Percentiles rank a stretch among this genome's conserved stretches.
These are phyloP conservation scores for Cordyceps javanica DNA, from an alignment of 2,329 filamentous ascomycete species.

Conservation along the genomic window DNA sequence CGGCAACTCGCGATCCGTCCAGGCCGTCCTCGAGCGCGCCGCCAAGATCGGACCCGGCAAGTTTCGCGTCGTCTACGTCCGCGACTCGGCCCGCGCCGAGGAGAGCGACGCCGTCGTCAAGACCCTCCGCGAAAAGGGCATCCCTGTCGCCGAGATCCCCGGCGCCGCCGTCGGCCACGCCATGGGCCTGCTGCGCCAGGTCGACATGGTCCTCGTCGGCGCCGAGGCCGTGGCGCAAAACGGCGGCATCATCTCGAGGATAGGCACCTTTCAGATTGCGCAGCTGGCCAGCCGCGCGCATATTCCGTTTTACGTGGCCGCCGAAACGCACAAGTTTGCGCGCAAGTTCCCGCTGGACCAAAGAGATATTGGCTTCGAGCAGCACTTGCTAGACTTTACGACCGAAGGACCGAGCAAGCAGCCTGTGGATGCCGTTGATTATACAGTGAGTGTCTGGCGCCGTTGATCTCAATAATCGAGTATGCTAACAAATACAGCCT, in stretches of 20 bases:
- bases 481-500: conserved; percentile 40
- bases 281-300: conserved; percentile 63
- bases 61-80: conserved; percentile 80
- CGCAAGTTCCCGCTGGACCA: conserved; percentile 78
- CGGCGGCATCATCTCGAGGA: conserved; percentile 81
- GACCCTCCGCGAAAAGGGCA: conserved; percentile 63
- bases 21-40: conserved; percentile 67
- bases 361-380: conserved; percentile 71
- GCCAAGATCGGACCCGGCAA: conserved; percentile 49
- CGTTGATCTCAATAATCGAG: background rate
- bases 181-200: conserved; percentile 47
- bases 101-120: conserved; percentile 68
- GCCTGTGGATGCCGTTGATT: conserved; percentile 58
- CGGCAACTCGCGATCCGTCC: conserved; percentile 79
- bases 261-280: conserved; percentile 83
- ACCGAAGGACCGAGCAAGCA: conserved; percentile 42
- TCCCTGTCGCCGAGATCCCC: conserved; percentile 65
- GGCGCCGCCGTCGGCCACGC: conserved; percentile 69
- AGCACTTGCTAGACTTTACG: conserved; percentile 69
- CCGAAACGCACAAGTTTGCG: conserved; percentile 96
- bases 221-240: conserved; percentile 90
- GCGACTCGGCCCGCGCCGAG: conserved; percentile 45
- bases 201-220: conserved; percentile 62
- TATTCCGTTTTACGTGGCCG: conserved; percentile 82
- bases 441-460: conserved; percentile 46